A percentile compares a stretch with the other conserved stretches of the same genome.
These are phyloP conservation scores for Leccinum subtestaceum DNA, from an alignment of 768 basidiomycete species.

Conservation along the genomic window DNA sequence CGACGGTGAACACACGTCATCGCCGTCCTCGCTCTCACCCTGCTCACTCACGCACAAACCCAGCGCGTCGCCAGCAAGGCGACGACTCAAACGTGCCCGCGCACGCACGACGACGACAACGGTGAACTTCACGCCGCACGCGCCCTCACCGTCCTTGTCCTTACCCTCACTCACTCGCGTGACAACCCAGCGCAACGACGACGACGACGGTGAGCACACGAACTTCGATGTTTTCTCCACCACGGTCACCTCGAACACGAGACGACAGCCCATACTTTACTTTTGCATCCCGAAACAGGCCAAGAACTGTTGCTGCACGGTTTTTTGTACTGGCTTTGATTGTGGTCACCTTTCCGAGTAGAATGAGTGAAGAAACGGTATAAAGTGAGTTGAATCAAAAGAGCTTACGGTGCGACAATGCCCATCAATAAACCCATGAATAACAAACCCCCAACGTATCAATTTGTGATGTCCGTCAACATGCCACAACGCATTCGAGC, in stretches of 20 bases:
- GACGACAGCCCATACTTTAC: slow-evolving; percentile 21
- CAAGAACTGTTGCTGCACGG: slow-evolving; percentile 21
- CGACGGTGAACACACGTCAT: too few relatives aligned
- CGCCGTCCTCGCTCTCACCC: too few relatives aligned
- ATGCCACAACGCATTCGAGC: slow-evolving; percentile 24
- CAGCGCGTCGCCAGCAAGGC: too few relatives aligned
- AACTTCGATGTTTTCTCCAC: slow-evolving; percentile 31
- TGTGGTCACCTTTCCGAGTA: slow-evolving; percentile 13
- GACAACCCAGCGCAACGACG: too few relatives aligned
- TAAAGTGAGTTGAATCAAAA: not conserved
- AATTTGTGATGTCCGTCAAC: slow-evolving; percentile 28
- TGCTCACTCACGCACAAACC: too few relatives aligned
- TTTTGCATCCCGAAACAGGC: slow-evolving; percentile 21
- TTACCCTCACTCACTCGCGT: too few relatives aligned
- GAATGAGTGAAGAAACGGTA: too few relatives aligned
- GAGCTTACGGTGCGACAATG: slow-evolving; percentile 23
- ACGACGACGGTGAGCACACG: too few relatives aligned
- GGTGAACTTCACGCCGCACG: too few relatives aligned
- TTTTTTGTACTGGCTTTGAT: slow-evolving; percentile 28
- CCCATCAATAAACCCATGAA: slow-evolving; percentile 30
- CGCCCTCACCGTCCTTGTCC: too few relatives aligned
- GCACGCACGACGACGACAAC: too few relatives aligned
- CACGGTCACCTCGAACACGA: slow-evolving; percentile 26
- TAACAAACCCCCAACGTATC: slow-evolving; percentile 23
- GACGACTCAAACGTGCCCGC: too few relatives aligned